Evolutionary conservation across 306 rosid genomes (phyloP), one percentile per base, ranked within the genome.

Genomic region (Vigna angularis): DNA sequence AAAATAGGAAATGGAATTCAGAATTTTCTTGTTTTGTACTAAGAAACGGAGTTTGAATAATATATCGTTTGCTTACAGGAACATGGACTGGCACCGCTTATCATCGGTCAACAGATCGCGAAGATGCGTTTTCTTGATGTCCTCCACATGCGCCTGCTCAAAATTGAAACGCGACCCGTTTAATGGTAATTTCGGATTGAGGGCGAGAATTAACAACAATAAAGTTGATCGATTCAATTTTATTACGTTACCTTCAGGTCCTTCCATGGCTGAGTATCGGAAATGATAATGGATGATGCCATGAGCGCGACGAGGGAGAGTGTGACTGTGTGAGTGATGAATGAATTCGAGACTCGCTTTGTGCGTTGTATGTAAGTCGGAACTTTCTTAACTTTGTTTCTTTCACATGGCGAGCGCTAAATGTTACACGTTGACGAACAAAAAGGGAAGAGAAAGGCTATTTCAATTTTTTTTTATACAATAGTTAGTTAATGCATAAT

Each of bases 91-190:
- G 86, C 88, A 87, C 38, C 97, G 82, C 15, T 48, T 72, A 26
- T 76, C 87, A 76, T 88, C 93, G 18, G 49, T 82, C 91, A 92
- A 77, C 86, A 92, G 85, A 84, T 88, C 86, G 55, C 93, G 92
- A 36, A 92, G 85, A 86, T 92, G 93, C 9, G 86, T 86, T 66
- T 61, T 80, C 32, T 86, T 81, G 11, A 88, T 65, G 74, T 87
- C 90, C 70, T 77, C 88, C 62, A 86, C 87, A 85, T 88, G 93
- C 10, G 74, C 88, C 95, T 92, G 83, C 52, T 58, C 22, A 3
- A 64, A 58, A 13, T 70, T 15, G 50, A 71, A 51, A 53, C 3
- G 49, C 17, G 15, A 24, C 15, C 4, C 48, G 38, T 17, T 22
- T 18, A 66, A 14, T 30, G 14, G 53, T 12, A 12, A 64, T n/a